Conservation (phyloP, 2,329 filamentous ascomycete species). For the Aspergillus pseudoterreus region DNA sequence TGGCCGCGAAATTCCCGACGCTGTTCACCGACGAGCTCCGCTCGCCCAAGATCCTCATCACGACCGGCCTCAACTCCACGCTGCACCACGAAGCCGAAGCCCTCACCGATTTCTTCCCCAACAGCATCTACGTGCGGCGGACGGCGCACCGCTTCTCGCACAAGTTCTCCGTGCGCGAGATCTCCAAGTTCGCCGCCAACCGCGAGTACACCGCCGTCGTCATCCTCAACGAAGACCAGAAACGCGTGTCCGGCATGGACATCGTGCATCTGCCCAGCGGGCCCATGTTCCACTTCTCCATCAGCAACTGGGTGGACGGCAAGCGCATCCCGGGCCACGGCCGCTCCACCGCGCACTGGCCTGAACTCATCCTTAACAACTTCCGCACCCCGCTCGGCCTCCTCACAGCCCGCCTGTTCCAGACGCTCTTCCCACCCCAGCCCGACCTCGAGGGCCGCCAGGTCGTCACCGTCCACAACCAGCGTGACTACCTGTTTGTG, state of each 20-base stretch:
- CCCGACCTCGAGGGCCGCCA: conserved; percentile 84
- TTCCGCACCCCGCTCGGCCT: conserved; percentile 92
- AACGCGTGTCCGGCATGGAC: conserved; percentile 76
- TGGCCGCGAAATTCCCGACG: conserved; percentile 58
- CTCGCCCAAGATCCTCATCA: conserved; percentile 82
- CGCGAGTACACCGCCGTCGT: conserved; percentile 79
- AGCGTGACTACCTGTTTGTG: conserved; percentile 94
- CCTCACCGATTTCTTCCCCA: conserved; percentile 78
- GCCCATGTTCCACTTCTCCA: conserved; percentile 88
- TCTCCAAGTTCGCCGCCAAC: conserved; percentile 77
- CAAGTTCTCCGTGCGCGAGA: conserved; percentile 90
- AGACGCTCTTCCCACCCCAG: conserved; percentile 70
- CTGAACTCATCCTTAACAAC: conserved; percentile 86
- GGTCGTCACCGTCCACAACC: conserved; percentile 89
- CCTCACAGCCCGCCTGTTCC: conserved; percentile 80
- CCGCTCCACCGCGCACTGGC: conserved; percentile 84
- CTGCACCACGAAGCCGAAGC: conserved; percentile 79
- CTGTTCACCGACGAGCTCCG: conserved; percentile 54
- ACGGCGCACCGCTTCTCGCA: conserved; percentile 78
- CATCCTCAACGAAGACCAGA: conserved; percentile 83
- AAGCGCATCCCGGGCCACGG: conserved; percentile 85
- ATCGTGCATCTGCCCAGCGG: conserved; percentile 79
- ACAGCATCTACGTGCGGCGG: conserved; percentile 75
- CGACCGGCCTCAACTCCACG: conserved; percentile 83
- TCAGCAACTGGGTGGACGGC: conserved; percentile 86